phyloP scores from a whole-genome alignment of 352 stramenopile genomes.

The Globisporangium camurandrum region DNA sequence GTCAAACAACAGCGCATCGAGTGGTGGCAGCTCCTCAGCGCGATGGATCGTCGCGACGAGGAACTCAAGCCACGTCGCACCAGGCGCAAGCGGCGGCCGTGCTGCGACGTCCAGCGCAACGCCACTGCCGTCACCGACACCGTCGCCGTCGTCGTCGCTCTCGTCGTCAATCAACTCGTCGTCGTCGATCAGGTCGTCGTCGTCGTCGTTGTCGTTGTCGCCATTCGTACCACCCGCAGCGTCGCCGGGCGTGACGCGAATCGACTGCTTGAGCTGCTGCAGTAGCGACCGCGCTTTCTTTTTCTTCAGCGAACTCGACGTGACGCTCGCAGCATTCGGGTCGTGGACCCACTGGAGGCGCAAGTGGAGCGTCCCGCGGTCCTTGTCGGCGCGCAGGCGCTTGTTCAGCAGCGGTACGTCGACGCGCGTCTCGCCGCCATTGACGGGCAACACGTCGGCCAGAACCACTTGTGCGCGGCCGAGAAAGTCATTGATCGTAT shows the following conservation, averaged over 20 bases:
- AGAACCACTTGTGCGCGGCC: conserved; percentile 46
- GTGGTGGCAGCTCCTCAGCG: conserved; percentile 50
- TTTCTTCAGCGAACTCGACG: conserved; percentile 31
- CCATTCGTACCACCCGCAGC: conserved; percentile 33
- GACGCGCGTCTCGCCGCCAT: conserved; percentile 41
- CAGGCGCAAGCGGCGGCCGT: conserved; percentile 26
- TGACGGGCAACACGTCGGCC: conserved; percentile 30
- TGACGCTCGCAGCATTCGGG: conserved; percentile 33
- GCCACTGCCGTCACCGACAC: conserved; percentile 19
- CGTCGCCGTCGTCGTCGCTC: conserved; percentile 26
- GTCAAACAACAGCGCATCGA: conserved; percentile 51
- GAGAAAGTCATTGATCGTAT: conserved; percentile 67
- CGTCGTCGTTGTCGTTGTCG: conserved; percentile 35
- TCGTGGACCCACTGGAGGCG: conserved; percentile 46
- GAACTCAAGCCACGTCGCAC: conserved; percentile 39
- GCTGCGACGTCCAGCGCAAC: background rate
- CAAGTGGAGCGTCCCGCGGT: conserved; percentile 50
- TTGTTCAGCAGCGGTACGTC: conserved; percentile 46
- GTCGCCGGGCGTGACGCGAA: conserved; percentile 31
- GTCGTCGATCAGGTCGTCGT: conserved; percentile 10
- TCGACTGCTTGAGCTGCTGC: conserved; percentile 41
- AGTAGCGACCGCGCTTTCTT: conserved; percentile 40
- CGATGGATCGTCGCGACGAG: conserved; percentile 50
- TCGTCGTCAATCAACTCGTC: conserved; percentile 36
- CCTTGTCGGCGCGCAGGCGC: conserved; percentile 39